Evolutionary conservation across 495 filamentous ascomycete species (phyloP).

Genomic region (Cudoniella acicularis): DNA sequence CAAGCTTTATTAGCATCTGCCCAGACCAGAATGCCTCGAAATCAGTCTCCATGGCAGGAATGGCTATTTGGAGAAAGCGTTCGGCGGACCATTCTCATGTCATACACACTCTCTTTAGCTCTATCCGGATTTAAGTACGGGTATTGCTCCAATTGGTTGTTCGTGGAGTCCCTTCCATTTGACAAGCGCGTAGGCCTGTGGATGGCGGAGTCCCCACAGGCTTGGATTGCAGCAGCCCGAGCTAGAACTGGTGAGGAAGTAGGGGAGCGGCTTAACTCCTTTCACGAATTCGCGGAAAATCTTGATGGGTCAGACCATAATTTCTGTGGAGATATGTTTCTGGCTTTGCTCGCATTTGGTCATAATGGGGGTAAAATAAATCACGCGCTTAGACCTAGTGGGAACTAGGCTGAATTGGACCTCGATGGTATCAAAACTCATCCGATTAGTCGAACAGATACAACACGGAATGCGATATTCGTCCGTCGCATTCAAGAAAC

Average conservation of each 20-base stretch:
- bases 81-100: neutral
- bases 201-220: neutral
- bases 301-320: neutral
- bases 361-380: neutral
- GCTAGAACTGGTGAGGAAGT: neutral
- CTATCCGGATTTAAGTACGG: neutral
- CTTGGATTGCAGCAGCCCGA: neutral
- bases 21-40: neutral
- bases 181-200: neutral
- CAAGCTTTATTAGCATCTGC: neutral
- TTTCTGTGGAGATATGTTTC: neutral
- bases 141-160: neutral
- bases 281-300: neutral
- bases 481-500: neutral
- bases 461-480: neutral
- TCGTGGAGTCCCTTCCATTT: neutral
- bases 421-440: neutral
- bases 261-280: neutral
- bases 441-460: neutral
- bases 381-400: neutral
- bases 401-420: neutral
- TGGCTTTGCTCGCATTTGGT: neutral
- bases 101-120: neutral
- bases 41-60: neutral
- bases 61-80: neutral